These are phyloP conservation scores for Acanthamoeba castellanii DNA, from an alignment of 208 protist species.

Conservation along the genomic window DNA sequence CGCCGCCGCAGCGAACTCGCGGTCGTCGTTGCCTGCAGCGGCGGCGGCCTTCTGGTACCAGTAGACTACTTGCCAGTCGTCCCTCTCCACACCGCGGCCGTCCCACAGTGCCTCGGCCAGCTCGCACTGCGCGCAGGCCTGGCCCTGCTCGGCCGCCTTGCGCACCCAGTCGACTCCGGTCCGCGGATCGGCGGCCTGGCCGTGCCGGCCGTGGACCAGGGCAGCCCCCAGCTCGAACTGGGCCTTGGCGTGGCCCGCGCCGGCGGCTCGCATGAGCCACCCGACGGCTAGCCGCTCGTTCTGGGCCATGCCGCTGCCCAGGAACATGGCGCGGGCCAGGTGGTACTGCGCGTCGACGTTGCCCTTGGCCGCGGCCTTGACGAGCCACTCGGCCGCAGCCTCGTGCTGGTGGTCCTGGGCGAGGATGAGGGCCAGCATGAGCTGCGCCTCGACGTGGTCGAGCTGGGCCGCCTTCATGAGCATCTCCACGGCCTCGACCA, in stretches of 20 bases:
- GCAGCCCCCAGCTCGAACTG: conserved; percentile 8
- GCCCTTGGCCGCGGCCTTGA: conserved; percentile 11
- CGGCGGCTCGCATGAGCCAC: neutral
- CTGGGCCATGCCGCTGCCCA: neutral
- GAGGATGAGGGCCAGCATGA: conserved; percentile 6
- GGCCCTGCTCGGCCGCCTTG: conserved; percentile 45
- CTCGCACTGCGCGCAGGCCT: conserved; percentile 38
- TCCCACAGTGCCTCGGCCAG: conserved; percentile 18
- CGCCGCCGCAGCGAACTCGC: neutral
- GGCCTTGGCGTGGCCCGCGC: neutral
- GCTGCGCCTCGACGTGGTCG: conserved; percentile 9
- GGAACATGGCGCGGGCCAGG: neutral
- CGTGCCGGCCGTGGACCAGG: conserved; percentile 27
- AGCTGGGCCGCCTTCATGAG: neutral
- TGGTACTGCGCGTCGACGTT: conserved; percentile 25
- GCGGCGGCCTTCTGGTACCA: conserved; percentile 21
- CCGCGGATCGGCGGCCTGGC: neutral
- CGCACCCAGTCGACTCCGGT: neutral
- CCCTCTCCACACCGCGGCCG: neutral
- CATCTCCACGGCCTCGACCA: neutral
- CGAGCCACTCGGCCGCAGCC: neutral
- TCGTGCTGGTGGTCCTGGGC: neutral
- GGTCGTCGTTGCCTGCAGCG: neutral
- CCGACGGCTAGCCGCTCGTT: neutral
- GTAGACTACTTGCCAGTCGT: conserved; percentile 4